A percentile compares a stretch with the other conserved stretches of the same genome.
phyloP scores from a whole-genome alignment of 1,284 basidiomycete species.

The Apiotrichum laibachii region DNA sequence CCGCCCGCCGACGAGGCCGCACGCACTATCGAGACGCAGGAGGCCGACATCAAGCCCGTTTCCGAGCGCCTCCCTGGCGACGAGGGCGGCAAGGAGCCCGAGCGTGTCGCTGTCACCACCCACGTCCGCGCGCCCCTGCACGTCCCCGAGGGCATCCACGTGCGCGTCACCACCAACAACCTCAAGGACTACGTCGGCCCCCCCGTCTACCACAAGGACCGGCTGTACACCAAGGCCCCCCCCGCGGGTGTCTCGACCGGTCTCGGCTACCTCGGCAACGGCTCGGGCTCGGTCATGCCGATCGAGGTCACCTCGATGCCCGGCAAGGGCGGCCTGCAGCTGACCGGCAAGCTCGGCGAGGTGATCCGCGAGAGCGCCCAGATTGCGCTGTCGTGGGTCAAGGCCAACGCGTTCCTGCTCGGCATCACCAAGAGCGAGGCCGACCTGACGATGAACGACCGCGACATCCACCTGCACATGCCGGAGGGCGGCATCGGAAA shows the following conservation, averaged over 20 bases:
- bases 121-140: slow-evolving; percentile 73
- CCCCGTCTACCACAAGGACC: slow-evolving; percentile 87
- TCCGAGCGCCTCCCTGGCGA: slow-evolving; percentile 49
- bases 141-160: slow-evolving; percentile 74
- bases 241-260: slow-evolving; percentile 93
- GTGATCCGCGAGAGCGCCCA: slow-evolving; percentile 95
- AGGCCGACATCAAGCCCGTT: slow-evolving; percentile 44
- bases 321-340: slow-evolving; percentile 80
- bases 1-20: slow-evolving; percentile 12
- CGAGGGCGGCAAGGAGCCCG: slow-evolving; percentile 29
- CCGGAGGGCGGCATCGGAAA: slow-evolving; percentile 96
- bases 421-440: slow-evolving; percentile 73
- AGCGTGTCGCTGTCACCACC: slow-evolving; percentile 59
- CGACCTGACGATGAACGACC: slow-evolving; percentile 75
- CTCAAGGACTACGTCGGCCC: slow-evolving; percentile 96
- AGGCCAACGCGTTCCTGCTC: slow-evolving; percentile 80
- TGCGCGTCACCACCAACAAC: slow-evolving; percentile 80
- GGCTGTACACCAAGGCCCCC: slow-evolving; percentile 76
- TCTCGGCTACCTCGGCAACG: slow-evolving; percentile 92
- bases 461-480: slow-evolving; percentile 91
- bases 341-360: slow-evolving; percentile 96
- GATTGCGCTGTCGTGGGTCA: slow-evolving; percentile 90
- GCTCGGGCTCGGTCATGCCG: slow-evolving; percentile 94
- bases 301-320: slow-evolving; percentile 94
- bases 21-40: slow-evolving; percentile 37